Conservation (phyloP, 2,329 filamentous ascomycete genomes). For the Golovinomyces cichoracearum region DNA sequence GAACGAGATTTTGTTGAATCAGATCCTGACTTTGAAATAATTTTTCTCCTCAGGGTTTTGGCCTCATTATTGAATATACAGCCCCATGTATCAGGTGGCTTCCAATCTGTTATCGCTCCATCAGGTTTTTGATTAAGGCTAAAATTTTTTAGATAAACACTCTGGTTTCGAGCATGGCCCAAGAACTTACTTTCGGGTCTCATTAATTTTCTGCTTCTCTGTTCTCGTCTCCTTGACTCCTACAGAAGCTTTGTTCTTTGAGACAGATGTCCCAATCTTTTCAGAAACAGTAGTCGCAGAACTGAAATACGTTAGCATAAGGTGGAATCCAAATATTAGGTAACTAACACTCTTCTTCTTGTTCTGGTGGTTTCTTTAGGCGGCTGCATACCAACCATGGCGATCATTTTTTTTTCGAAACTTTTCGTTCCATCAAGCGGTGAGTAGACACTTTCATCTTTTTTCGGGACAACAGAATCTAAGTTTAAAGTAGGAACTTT, state of each 20-base stretch:
- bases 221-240: neutral
- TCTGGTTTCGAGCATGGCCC: too few species aligned
- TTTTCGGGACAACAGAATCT: conserved; percentile 20
- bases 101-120: conserved; percentile 6
- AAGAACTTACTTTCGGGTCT: too few species aligned
- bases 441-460: conserved; percentile 18
- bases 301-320: neutral
- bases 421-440: conserved; percentile 8
- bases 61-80: conserved; percentile 1
- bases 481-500: conserved; percentile 19
- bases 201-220: neutral
- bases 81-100: conserved; percentile 9
- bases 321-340: neutral
- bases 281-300: neutral
- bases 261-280: neutral
- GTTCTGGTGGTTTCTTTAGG: neutral
- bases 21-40: conserved; percentile 1
- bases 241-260: neutral
- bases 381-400: neutral
- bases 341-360: neutral
- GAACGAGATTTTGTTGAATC: neutral
- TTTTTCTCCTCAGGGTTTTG: neutral
- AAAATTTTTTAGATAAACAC: too few species aligned
- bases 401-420: neutral
- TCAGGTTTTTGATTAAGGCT: neutral